Evolutionary conservation across 805 yeast genomes (phyloP).

Genomic region (Ogataea degrootiae): DNA sequence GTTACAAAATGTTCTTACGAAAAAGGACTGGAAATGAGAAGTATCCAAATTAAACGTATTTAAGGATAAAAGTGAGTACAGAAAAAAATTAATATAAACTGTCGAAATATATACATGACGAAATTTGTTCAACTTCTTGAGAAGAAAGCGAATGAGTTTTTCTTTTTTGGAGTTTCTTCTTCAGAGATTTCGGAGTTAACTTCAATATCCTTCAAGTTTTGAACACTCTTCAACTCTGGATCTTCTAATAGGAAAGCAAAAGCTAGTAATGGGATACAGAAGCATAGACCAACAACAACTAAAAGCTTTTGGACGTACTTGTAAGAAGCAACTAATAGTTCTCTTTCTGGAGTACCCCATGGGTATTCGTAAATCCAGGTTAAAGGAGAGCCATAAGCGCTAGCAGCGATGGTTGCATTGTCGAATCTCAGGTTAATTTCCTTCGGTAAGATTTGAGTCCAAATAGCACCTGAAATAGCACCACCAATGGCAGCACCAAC

Average conservation of each 20-base stretch:
- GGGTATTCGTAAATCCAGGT: constrained; percentile 44
- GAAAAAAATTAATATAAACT: too few relatives aligned
- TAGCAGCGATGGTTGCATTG: constrained; percentile 36
- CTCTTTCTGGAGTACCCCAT: constrained; percentile 63
- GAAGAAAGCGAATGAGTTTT: not conserved
- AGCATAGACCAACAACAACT: constrained; percentile 49
- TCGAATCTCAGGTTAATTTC: constrained; percentile 34
- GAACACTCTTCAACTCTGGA: constrained; percentile 17
- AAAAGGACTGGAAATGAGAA: too few relatives aligned
- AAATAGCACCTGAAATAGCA: constrained; percentile 64
- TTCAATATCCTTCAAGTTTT: constrained; percentile 14
- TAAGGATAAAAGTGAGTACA: too few relatives aligned
- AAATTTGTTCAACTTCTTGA: too few relatives aligned
- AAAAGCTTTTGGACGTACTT: constrained; percentile 54
- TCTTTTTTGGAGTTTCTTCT: not conserved
- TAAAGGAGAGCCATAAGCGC: constrained; percentile 52
- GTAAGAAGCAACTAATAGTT: constrained; percentile 53
- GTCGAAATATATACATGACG: too few relatives aligned
- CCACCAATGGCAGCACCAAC: constrained; percentile 63
- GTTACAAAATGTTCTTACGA: too few relatives aligned
- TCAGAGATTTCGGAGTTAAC: not conserved
- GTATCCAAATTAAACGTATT: too few relatives aligned
- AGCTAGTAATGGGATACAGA: constrained; percentile 48
- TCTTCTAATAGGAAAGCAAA: constrained; percentile 49
- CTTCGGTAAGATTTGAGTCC: constrained; percentile 56